These are phyloP conservation scores for Candida fluviatilis DNA, from an alignment of 805 yeast species.

Conservation along the genomic window DNA sequence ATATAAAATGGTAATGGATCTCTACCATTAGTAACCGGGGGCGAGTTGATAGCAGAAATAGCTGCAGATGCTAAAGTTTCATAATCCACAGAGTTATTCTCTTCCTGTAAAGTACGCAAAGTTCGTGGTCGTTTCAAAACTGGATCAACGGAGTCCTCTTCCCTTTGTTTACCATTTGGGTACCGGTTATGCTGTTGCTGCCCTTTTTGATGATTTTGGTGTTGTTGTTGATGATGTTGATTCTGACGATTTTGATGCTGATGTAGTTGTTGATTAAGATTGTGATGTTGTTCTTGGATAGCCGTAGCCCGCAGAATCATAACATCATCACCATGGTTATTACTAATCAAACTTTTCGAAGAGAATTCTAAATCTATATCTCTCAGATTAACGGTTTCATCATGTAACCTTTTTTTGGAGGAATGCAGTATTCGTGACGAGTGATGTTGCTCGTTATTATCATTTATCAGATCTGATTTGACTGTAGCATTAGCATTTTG, in stretches of 20 bases:
- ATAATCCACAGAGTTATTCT: slow-evolving; percentile 13
- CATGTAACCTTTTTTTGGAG: not conserved
- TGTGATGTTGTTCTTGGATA: not conserved
- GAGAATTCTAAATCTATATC: not conserved
- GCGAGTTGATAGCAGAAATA: slow-evolving; percentile 28
- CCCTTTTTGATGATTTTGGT: not conserved
- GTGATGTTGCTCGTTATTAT: not conserved
- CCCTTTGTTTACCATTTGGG: slow-evolving; percentile 4
- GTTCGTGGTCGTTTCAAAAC: slow-evolving; percentile 20
- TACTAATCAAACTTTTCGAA: not conserved
- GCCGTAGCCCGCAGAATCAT: not conserved
- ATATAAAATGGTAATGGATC: slow-evolving; percentile 24
- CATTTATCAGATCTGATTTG: not conserved
- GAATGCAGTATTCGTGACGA: not conserved
- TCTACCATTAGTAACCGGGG: slow-evolving; percentile 20
- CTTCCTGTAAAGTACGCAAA: slow-evolving; percentile 8
- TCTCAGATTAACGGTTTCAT: not conserved
- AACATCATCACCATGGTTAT: not conserved
- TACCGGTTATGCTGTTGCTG: slow-evolving; percentile 4
- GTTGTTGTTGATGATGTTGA: slow-evolving; percentile 5
- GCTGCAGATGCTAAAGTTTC: slow-evolving; percentile 27
- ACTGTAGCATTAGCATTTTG: not conserved
- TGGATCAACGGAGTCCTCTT: slow-evolving; percentile 28
- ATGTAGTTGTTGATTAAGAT: not conserved
- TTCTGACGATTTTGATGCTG: not conserved